Conservation (phyloP, 306 rosid species). For the Dryas octopetala region DNA sequence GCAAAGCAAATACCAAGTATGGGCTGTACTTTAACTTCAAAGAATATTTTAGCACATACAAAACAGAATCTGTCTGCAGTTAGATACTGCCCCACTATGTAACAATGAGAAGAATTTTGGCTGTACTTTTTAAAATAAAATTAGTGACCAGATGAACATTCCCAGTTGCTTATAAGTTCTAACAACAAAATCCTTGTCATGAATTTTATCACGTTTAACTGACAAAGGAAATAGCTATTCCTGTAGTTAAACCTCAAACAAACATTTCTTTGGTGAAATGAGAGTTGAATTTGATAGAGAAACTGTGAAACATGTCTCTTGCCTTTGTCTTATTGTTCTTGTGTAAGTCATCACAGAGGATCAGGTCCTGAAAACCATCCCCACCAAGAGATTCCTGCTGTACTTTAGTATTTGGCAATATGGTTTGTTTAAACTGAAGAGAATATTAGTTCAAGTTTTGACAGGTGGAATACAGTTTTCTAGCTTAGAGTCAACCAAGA, state of each 20-base stretch:
- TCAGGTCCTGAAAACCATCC: background rate
- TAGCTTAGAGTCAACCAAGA: background rate
- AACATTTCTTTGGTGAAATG: background rate
- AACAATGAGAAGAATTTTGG: constrained; percentile 17
- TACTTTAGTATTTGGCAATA: background rate
- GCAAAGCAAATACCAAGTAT: constrained; percentile 52
- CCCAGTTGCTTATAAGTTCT: background rate
- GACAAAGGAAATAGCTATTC: no score
- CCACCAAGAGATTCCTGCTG: background rate
- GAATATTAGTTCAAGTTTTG: background rate
- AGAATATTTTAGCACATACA: constrained; percentile 37
- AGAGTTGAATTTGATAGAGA: background rate
- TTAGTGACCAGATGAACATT: background rate
- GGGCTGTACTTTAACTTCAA: constrained; percentile 43
- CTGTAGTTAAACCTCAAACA: background rate
- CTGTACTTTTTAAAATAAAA: background rate
- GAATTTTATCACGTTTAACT: background rate
- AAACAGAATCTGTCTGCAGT: constrained; percentile 6
- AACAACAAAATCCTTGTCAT: background rate
- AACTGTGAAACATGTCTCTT: background rate
- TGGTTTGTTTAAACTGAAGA: background rate
- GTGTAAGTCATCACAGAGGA: background rate
- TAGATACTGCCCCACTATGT: background rate
- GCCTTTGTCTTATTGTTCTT: background rate
- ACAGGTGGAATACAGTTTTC: background rate